Base-by-base conservation (phyloP, 306 rosid species). In the Myrica gale region DNA sequence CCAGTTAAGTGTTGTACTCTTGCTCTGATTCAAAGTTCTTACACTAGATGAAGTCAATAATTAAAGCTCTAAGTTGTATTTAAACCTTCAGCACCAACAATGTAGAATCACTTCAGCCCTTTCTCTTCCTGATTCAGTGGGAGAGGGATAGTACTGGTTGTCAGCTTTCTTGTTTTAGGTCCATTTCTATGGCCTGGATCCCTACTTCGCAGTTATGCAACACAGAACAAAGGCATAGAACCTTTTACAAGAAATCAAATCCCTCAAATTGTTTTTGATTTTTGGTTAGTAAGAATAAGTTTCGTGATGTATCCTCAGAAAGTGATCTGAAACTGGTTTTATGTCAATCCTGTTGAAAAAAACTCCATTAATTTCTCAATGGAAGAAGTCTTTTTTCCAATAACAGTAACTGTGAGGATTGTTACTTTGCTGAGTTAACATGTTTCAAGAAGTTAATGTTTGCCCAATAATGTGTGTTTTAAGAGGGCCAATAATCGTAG, bases 1-100 rank as follows among this genome's bases (percentile, higher is more conserved):
- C 32, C 32, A 26, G 32, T 0, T 26, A 26, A 26, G 32, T 0
- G 32, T 26, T 26, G n/a, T 55, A 16, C 61, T 55, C 61, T 55
- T 55, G 61, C 61, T 55, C 23, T 55, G 23, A 19, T 55, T 46
- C 61, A 26, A 55, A 55, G 61, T 55, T 55, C 61, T 55, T 55
- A 55, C 20, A 16, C 9, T 19, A 3, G 2, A 21, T 16, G 10
- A 55, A 19, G 61, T 55, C n/a, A 55, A 55, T 55, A 55, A 17
- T 19, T n/a, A n/a, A 55, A 7, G 1, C 32, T 26, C 32, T 26
- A 26, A 1, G 1, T 1, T 26, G 32, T 26, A 26, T 26, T 26
- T 26, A 26, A 26, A 26, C 32, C 32, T 26, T 26, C 32, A 26
- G 32, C 32, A 26, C 32, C 32, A 26, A 26, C 32, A 26, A 1